Evolutionary conservation across 139 green algal species (phyloP), one percentile per base, ranked within the genome.

Genomic region (Chlamydomonas sphaeroides): DNA sequence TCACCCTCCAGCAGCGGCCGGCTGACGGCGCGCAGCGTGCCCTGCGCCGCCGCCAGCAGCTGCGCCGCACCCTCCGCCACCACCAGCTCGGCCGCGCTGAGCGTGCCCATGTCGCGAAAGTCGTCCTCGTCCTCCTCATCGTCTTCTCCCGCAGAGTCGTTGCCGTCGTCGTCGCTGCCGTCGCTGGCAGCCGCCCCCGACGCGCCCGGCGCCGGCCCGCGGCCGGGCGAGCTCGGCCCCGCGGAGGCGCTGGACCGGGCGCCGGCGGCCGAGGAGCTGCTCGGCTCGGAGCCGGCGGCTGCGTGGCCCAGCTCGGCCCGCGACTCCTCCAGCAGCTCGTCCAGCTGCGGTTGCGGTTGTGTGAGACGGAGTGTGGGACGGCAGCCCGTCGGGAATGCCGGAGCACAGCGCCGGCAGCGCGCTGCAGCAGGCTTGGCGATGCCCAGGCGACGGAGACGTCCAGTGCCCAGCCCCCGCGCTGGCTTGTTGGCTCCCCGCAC

Each of bases 31-130:
- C 63, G 41, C 41, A 83, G 23, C 36, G 26, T 45, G 26, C 25
- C 45, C 48, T 65, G 36, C 23, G 76, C 76, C 33, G 61, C 76
- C n/a, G 32, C 63, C 63, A 83, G 76, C 76, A 83, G 76, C 62
- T 4, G 36, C 8, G 23, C 63, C 25, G 76, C 76, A 21, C 33
- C 45, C 63, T 73, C 62, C n/a, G 76, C 76, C 0, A 39, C 45
- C 32, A 0, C 0, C 61, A 83, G 63, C 76, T 83, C 76, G 3
- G 25, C 11, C 28, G 42, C 33, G 23, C 23, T 30, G 28, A 83
- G 76, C 21, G 33, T n/a, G 63, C 76, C 76, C 76, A 83, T 83
- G 33, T 73, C 76, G 2, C 63, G 63, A 33, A 83, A 83, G 48
- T 83, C 76, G 32, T 74, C 76, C 21, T 61, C 41, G 18, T 72